These are phyloP conservation scores for Apiotrichum laibachii DNA, from an alignment of 1,284 basidiomycete genomes.

Conservation along the genomic window DNA sequence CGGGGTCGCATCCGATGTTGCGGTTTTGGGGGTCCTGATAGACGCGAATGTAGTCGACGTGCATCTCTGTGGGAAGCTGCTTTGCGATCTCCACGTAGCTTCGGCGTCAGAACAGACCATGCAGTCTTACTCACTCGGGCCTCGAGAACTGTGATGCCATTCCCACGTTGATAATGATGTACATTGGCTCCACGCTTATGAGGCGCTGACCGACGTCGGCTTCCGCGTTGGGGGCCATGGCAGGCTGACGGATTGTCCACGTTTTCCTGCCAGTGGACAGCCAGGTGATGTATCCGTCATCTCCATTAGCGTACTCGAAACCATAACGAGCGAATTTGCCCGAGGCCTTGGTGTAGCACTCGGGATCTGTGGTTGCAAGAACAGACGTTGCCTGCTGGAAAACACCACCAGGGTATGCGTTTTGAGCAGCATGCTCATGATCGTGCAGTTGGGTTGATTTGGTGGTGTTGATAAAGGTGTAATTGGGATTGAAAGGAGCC, in stretches of 20 bases:
- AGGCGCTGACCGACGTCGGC: conserved; percentile 61
- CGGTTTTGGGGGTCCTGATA: conserved; percentile 52
- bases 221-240: conserved; percentile 59
- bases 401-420: conserved; percentile 69
- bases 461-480: conserved; percentile 58
- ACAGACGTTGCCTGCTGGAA: conserved; percentile 77
- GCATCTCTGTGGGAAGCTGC: conserved; percentile 53
- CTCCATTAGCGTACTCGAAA: conserved; percentile 66
- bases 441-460: conserved; percentile 45
- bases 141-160: conserved; percentile 52
- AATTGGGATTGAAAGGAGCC: conserved; percentile 62
- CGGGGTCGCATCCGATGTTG: conserved; percentile 45
- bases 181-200: conserved; percentile 72
- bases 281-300: conserved; percentile 66
- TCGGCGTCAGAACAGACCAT: conserved; percentile 28
- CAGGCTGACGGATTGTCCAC: conserved; percentile 58
- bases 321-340: conserved; percentile 56
- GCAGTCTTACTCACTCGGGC: conserved; percentile 60
- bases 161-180: conserved; percentile 51
- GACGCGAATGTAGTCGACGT: conserved; percentile 54
- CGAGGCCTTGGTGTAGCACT: conserved; percentile 56
- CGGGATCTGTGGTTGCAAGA: conserved; percentile 56
- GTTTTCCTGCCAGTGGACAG: conserved; percentile 57
- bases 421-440: conserved; percentile 59
- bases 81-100: conserved; percentile 54